Evolutionary conservation across 2,329 filamentous ascomycete genomes (phyloP).

Genomic region (Botrytis cinerea): DNA sequence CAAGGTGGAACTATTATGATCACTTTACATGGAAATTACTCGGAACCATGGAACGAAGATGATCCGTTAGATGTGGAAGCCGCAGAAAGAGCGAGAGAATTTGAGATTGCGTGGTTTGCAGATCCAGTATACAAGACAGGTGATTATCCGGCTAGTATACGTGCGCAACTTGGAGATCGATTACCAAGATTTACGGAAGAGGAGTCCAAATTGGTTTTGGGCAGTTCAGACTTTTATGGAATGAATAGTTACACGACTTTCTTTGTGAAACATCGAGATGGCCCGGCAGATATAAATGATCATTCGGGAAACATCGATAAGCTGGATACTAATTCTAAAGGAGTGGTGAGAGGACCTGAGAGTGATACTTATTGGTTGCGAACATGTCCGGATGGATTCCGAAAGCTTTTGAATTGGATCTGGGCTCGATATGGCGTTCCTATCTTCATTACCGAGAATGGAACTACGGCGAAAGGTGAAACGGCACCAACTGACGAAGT

Average conservation of each 20-base stretch:
- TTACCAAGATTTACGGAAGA: constrained; percentile 70
- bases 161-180: constrained; percentile 75
- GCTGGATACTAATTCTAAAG: constrained; percentile 68
- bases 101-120: constrained; percentile 82
- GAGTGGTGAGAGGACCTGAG: constrained; percentile 73
- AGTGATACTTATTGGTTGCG: constrained; percentile 81
- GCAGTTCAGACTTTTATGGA: constrained; percentile 87
- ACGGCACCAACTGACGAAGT: constrained; percentile 70
- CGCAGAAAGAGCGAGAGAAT: constrained; percentile 76
- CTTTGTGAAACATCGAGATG: constrained; percentile 72
- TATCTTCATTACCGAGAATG: constrained; percentile 88
- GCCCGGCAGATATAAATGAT: constrained; percentile 63
- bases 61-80: constrained; percentile 74
- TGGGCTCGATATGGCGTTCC: constrained; percentile 74
- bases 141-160: constrained; percentile 80
- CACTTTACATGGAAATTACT: constrained; percentile 69
- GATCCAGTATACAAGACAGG: constrained; percentile 78
- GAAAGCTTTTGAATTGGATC: constrained; percentile 74
- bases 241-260: constrained; percentile 92
- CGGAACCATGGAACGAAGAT: constrained; percentile 74
- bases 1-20: constrained; percentile 79
- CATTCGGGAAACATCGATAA: constrained; percentile 74
- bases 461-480: constrained; percentile 79
- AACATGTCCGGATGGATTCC: constrained; percentile 72
- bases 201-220: constrained; percentile 69